These are phyloP conservation scores for Besnoitia besnoiti DNA, from an alignment of 169 alveolate genomes.

Conservation along the genomic window DNA sequence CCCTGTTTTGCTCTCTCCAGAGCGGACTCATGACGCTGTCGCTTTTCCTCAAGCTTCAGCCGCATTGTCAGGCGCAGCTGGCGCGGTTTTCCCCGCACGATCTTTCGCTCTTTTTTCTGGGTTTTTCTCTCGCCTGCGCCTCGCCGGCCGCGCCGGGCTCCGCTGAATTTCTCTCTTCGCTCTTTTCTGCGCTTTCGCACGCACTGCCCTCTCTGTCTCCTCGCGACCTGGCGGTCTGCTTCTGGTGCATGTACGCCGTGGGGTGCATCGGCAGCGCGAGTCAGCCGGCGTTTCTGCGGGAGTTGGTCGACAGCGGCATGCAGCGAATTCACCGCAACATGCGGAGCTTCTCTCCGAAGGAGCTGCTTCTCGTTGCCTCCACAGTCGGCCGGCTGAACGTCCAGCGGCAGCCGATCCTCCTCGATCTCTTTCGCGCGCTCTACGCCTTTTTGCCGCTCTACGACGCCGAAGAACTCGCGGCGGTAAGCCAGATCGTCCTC, in stretches of 20 bases:
- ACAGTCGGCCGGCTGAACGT: background rate
- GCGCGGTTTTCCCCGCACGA: background rate
- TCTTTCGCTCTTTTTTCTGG: background rate
- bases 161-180: background rate
- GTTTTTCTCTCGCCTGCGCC: background rate
- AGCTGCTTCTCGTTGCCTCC: background rate
- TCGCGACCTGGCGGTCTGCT: background rate
- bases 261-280: background rate
- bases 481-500: background rate
- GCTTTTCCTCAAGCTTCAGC: background rate
- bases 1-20: background rate
- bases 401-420: background rate
- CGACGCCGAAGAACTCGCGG: background rate
- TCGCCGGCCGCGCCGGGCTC: background rate
- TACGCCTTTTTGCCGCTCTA: conserved; percentile 6
- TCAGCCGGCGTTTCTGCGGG: background rate
- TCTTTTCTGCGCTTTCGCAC: background rate
- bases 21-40: background rate
- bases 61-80: background rate
- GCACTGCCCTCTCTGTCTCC: background rate
- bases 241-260: conserved; percentile 6
- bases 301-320: background rate
- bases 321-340: background rate
- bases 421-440: background rate
- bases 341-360: background rate